Base-by-base conservation (phyloP, 305 asterid species). In the Fraxinus ornus region DNA sequence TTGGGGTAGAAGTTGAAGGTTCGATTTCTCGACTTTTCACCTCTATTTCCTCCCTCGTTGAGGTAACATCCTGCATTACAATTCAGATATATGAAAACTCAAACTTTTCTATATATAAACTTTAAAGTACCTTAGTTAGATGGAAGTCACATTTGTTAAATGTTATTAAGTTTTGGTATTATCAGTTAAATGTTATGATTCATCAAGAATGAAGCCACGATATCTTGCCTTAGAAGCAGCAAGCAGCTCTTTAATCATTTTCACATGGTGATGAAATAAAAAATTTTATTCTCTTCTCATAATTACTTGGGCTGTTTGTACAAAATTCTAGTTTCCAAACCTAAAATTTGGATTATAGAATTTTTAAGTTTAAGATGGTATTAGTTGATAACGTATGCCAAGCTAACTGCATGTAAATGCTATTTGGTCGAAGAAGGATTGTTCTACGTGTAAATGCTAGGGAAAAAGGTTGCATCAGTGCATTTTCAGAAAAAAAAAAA, bases 1-100 rank as follows among this genome's bases (percentile, higher is more conserved):
- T 86, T 30, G 97, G 93, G 74, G 84, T 87, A 0, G 93, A 71
- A 57, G 87, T 19, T 36, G 82, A 64, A 5, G 83, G 66, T 10
- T 93, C 98, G 2, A 93, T 79, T 7, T 90, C 97, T 81, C 96
- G 88, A 7, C 95, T 90, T 86, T 86, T 91, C 71, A 89, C 85
- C 84, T 85, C 89, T 0, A 80, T 81, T 15, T 90, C 93, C 24
- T 90, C 93, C 85, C 85, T 91, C 33, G 80, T 83, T 86, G 88
- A 91, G 7, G 78, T 76, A 64, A 44, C 57, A 71, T 83, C 93
- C 97, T 94, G 94, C 88, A 88, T 80, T 19, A 62, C 39, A 79
- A 84, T 81, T 47, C 30, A 86, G 60, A 78, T 35, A 13, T n/a
- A 60, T 19, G 22, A 37, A 30, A 57, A 24, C 68, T 19, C 19